Conservation (phyloP, 1,284 basidiomycete genomes). For the Coniferiporia weirii region DNA sequence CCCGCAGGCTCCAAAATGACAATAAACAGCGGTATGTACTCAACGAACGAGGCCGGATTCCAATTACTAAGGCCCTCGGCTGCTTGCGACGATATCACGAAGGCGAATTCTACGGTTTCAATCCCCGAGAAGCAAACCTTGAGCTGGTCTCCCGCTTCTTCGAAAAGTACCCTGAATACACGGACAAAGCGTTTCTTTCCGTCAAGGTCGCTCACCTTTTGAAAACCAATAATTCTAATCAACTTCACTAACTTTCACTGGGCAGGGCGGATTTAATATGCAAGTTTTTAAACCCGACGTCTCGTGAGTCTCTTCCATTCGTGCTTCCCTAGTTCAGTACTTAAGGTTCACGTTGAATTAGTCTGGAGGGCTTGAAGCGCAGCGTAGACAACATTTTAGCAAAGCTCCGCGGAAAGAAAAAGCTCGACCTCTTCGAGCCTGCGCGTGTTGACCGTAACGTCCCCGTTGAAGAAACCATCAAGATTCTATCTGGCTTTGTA, state of each 20-base stretch:
- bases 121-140: constrained; percentile 33
- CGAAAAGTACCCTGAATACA: constrained; percentile 48
- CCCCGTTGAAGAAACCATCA: constrained; percentile 33
- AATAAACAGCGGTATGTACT: constrained; percentile 39
- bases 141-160: constrained; percentile 41
- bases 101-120: constrained; percentile 41
- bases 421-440: constrained; percentile 40
- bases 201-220: constrained; percentile 31
- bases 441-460: constrained; percentile 31
- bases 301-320: constrained; percentile 29
- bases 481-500: constrained; percentile 26
- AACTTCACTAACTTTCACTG: neutral
- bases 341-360: constrained; percentile 17
- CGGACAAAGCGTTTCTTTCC: constrained; percentile 44
- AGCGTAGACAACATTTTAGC: constrained; percentile 36
- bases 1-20: constrained; percentile 43
- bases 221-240: neutral
- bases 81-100: too few species aligned
- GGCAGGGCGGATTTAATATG: constrained; percentile 35
- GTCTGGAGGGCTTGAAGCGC: constrained; percentile 35
- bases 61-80: too few species aligned
- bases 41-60: neutral
- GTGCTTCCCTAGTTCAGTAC: neutral
- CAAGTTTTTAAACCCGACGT: constrained; percentile 23
- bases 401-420: constrained; percentile 37